Conservation (phyloP, 2,329 filamentous ascomycete species). For the Chaetomiaceae sp. region DNA sequence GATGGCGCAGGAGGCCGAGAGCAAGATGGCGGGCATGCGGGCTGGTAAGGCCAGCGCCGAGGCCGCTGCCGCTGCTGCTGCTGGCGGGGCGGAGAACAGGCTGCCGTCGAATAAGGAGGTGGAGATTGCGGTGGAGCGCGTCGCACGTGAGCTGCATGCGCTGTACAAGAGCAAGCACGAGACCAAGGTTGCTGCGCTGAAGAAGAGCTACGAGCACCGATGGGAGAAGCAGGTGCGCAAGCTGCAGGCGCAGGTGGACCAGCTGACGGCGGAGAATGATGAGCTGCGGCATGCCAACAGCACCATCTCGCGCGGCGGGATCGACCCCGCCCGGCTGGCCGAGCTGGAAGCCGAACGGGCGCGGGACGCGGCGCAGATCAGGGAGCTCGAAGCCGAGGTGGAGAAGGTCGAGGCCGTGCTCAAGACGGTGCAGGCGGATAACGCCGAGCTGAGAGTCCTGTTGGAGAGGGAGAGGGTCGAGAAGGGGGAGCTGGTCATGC, state of each 20-base stretch:
- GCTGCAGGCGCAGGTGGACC: constrained; percentile 66
- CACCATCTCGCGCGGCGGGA: constrained; percentile 47
- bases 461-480: constrained; percentile 73
- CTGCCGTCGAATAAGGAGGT: constrained; percentile 53
- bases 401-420: constrained; percentile 72
- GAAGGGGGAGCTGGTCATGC: constrained; percentile 75
- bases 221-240: constrained; percentile 86
- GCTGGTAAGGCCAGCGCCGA: constrained; percentile 52
- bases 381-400: constrained; percentile 67
- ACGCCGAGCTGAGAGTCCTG: constrained; percentile 58
- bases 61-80: constrained; percentile 24
- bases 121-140: constrained; percentile 80
- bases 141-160: constrained; percentile 87
- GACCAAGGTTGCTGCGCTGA: constrained; percentile 88
- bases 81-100: constrained; percentile 31
- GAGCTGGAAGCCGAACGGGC: constrained; percentile 51
- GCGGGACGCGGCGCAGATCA: constrained; percentile 62
- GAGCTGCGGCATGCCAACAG: constrained; percentile 60
- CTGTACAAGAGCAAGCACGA: constrained; percentile 98
- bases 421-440: constrained; percentile 64
- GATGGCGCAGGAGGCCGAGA: constrained; percentile 71
- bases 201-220: constrained; percentile 75
- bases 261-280: constrained; percentile 70
- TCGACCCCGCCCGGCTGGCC: constrained; percentile 43
- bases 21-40: constrained; percentile 69